A percentile compares a stretch with the other conserved stretches of the same genome.
phyloP scores from a whole-genome alignment of 1,284 basidiomycete species.

The Leccinum subrobustum region DNA sequence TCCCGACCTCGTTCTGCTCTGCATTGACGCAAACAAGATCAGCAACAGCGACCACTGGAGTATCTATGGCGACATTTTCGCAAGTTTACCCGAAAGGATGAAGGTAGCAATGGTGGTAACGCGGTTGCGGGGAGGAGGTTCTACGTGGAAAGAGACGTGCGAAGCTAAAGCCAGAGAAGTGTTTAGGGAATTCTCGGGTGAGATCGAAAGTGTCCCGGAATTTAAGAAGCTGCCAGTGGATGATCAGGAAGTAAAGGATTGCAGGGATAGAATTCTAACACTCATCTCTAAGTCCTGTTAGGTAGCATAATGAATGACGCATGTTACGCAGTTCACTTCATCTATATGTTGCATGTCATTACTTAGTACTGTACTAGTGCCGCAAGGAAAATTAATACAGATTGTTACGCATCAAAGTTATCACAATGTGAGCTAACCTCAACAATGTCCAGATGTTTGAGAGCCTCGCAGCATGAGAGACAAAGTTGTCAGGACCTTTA shows the following conservation, averaged over 20 bases:
- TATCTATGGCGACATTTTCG: constrained; percentile 21
- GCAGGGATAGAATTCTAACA: constrained; percentile 20
- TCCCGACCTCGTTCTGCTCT: constrained; percentile 24
- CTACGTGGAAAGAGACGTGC: constrained; percentile 22
- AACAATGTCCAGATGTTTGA: background rate
- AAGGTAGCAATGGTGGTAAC: constrained; percentile 33
- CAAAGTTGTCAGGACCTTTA: background rate
- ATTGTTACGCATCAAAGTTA: constrained; percentile 3
- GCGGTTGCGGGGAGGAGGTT: constrained; percentile 27
- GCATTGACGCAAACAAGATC: constrained; percentile 24
- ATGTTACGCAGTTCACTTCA: background rate
- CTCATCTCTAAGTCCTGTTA: constrained; percentile 14
- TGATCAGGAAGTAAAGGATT: constrained; percentile 19
- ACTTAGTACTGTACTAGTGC: background rate
- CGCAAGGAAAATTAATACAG: background rate
- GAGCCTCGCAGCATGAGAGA: background rate
- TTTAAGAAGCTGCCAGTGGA: constrained; percentile 4
- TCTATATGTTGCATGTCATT: constrained; percentile 2
- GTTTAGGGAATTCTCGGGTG: constrained; percentile 15
- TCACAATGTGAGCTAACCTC: background rate
- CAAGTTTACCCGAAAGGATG: constrained; percentile 16
- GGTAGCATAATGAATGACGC: background rate
- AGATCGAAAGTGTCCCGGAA: constrained; percentile 22
- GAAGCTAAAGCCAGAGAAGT: constrained; percentile 5
- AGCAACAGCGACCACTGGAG: constrained; percentile 17